phyloP scores from a whole-genome alignment of 73 alveolate species.

The Paramecium biaurelia region DNA sequence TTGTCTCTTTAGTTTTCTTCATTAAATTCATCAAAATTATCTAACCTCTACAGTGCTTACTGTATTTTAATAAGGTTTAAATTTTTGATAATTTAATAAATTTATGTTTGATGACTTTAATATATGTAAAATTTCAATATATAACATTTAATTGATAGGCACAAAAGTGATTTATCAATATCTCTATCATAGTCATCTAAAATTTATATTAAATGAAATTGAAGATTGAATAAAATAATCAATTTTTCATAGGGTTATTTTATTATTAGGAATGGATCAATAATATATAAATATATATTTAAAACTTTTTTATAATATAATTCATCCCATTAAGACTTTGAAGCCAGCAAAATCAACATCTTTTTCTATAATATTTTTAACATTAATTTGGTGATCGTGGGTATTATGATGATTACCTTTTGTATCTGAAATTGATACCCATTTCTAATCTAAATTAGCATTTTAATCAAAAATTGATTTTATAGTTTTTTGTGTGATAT shows the following conservation, averaged over 20 bases:
- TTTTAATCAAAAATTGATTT: conserved; percentile 18
- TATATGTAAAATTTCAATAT: neutral
- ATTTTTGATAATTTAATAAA: neutral
- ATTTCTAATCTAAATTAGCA: conserved; percentile 16
- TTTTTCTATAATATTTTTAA: neutral
- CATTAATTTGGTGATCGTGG: neutral
- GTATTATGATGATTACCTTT: neutral
- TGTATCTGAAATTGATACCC: neutral
- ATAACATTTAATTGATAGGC: neutral
- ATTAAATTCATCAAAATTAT: neutral
- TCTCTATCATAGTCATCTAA: too few relatives aligned
- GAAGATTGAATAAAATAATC: neutral
- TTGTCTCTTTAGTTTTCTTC: neutral
- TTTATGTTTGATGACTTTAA: neutral
- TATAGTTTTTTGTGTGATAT: neutral
- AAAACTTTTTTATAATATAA: neutral
- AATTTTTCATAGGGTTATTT: too few relatives aligned
- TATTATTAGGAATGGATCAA: too few relatives aligned
- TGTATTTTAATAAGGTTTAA: neutral
- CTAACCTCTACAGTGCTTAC: neutral
- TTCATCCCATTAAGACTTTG: neutral
- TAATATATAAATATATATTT: neutral
- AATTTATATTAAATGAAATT: too few relatives aligned
- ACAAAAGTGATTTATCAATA: too few relatives aligned
- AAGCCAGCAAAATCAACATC: conserved; percentile 8